Evolutionary conservation across 2,329 filamentous ascomycete genomes (phyloP).

Genomic region (Epichloe scottii): DNA sequence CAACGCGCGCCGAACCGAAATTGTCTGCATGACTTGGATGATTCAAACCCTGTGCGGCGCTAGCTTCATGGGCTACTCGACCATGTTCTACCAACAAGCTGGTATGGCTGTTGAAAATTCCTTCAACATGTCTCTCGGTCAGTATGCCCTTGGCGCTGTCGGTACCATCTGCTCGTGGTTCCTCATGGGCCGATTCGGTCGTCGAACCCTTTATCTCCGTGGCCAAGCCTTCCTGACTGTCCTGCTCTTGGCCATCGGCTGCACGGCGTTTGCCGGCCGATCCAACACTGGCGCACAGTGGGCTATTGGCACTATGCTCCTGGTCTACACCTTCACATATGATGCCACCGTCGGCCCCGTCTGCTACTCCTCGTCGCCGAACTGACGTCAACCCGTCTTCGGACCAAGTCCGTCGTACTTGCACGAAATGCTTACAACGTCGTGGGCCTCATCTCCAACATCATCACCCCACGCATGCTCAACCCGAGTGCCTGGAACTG

Average conservation of each 20-base stretch:
- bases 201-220: conserved; percentile 30
- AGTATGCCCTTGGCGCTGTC: conserved; percentile 30
- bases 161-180: conserved; percentile 35
- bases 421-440: conserved; percentile 37
- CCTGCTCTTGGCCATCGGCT: conserved; percentile 30
- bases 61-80: conserved; percentile 45
- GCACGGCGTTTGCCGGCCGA: conserved; percentile 41
- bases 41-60: conserved; percentile 28
- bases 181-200: conserved; percentile 29
- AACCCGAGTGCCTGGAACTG: conserved; percentile 33
- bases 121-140: conserved; percentile 28
- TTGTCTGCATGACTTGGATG: conserved; percentile 31
- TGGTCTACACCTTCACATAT: conserved; percentile 32
- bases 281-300: conserved; percentile 33
- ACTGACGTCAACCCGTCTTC: conserved; percentile 31
- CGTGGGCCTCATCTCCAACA: conserved; percentile 31
- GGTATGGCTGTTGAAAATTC: conserved; percentile 26
- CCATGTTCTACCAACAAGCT: conserved; percentile 34
- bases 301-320: conserved; percentile 32
- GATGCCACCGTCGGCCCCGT: conserved; percentile 36
- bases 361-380: conserved; percentile 71
- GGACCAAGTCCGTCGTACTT: conserved; percentile 33
- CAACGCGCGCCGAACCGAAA: conserved; percentile 33
- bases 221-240: conserved; percentile 36
- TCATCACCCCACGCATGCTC: conserved; percentile 34